A percentile compares a stretch with the other conserved stretches of the same genome.
Conservation (phyloP, 2,329 filamentous ascomycete species). For the Leptographium wingfieldii region DNA sequence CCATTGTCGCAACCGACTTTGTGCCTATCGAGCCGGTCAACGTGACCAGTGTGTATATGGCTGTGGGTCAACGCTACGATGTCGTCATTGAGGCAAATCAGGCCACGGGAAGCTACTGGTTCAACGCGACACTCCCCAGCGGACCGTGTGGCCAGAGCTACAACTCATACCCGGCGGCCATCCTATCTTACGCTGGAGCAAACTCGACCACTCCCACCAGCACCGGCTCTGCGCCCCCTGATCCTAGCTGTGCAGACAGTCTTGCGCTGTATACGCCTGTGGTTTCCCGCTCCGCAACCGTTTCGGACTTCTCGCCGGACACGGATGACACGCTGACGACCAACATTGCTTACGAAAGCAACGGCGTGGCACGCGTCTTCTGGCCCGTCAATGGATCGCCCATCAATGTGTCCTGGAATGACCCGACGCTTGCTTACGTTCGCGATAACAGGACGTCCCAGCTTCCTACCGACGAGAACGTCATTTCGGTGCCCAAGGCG, state of each 20-base stretch:
- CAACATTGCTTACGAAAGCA: conserved; percentile 9
- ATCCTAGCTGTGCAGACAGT: conserved; percentile 12
- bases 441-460: conserved; percentile 14
- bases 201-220: conserved; percentile 13
- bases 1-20: conserved; percentile 38
- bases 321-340: conserved; percentile 7
- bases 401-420: conserved; percentile 20
- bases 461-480: conserved; percentile 6
- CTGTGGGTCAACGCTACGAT: conserved; percentile 32
- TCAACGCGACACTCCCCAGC: conserved; percentile 24
- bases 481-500: conserved; percentile 2
- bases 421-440: conserved; percentile 23
- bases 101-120: conserved; percentile 26
- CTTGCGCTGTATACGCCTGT: conserved; percentile 10
- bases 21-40: conserved; percentile 37
- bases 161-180: conserved; percentile 17
- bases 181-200: conserved; percentile 17
- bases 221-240: conserved; percentile 15
- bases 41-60: conserved; percentile 36
- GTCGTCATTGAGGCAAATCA: conserved; percentile 30
- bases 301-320: conserved; percentile 10
- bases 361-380: conserved; percentile 17
- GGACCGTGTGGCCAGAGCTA: conserved; percentile 15
- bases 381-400: conserved; percentile 18
- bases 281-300: conserved; percentile 11